phyloP scores from a whole-genome alignment of 139 green algal genomes.

The Closterium sp. region DNA sequence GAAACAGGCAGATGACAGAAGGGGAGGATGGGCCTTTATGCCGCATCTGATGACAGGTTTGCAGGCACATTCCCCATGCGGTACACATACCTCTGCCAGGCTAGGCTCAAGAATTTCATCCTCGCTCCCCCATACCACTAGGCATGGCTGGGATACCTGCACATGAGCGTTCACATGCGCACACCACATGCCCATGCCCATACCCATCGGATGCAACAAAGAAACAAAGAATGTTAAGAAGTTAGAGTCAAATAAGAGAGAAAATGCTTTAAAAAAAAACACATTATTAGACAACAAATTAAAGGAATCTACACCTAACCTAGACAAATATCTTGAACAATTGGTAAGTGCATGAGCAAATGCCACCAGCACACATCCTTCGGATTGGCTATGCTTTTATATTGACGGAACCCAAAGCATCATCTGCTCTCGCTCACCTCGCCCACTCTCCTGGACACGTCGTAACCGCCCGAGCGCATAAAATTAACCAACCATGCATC shows the following conservation, averaged over 20 bases:
- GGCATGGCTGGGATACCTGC: conserved; percentile 64
- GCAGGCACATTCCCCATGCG: too few relatives aligned
- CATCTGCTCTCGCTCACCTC: conserved; percentile 52
- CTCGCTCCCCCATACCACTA: conserved; percentile 90
- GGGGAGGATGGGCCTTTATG: neutral
- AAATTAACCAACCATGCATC: too few relatives aligned
- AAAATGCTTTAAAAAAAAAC: neutral
- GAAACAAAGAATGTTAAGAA: neutral
- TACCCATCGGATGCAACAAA: neutral
- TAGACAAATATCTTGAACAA: too few relatives aligned
- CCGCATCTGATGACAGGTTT: too few relatives aligned
- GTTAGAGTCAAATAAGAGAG: neutral
- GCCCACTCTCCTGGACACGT: conserved; percentile 17
- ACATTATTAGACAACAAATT: too few relatives aligned
- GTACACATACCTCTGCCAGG: conserved; percentile 15
- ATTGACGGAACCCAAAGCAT: too few relatives aligned
- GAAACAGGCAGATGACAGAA: too few relatives aligned
- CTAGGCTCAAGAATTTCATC: conserved; percentile 64
- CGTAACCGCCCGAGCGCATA: conserved; percentile 81
- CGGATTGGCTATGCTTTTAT: too few relatives aligned
- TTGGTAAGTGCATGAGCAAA: too few relatives aligned
- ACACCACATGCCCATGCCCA: neutral
- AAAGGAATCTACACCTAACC: too few relatives aligned
- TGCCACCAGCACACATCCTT: too few relatives aligned
- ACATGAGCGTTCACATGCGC: neutral